Conservation (phyloP, 2,329 filamentous ascomycete species). For the Xylariaceae sp. region DNA sequence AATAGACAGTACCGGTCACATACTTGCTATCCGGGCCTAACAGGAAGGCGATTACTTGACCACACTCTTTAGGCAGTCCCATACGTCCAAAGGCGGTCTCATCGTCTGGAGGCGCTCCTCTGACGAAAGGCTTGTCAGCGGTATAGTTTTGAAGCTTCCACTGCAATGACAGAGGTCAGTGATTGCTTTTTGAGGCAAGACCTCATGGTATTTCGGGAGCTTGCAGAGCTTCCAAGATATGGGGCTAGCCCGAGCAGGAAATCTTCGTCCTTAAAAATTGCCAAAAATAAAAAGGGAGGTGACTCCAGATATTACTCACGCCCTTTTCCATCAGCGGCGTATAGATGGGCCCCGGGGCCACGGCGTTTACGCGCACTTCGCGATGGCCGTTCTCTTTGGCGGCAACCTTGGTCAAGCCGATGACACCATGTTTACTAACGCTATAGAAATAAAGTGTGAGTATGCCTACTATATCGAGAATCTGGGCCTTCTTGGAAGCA, state of each 20-base stretch:
- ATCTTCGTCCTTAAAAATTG: no score
- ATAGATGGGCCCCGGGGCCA: slow-evolving; percentile 55
- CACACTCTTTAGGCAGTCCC: slow-evolving; percentile 55
- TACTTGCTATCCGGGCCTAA: slow-evolving; percentile 54
- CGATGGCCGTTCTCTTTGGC: slow-evolving; percentile 48
- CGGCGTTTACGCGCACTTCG: slow-evolving; percentile 54
- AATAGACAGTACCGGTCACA: slow-evolving; percentile 53
- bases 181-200: no score
- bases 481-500: neutral
- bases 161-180: no score
- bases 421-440: slow-evolving; percentile 36
- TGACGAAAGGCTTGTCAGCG: slow-evolving; percentile 45
- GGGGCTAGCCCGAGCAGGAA: no score
- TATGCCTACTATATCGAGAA: neutral
- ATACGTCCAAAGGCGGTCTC: slow-evolving; percentile 50
- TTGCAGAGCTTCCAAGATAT: no score
- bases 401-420: slow-evolving; percentile 45
- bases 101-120: slow-evolving; percentile 41
- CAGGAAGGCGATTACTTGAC: slow-evolving; percentile 53
- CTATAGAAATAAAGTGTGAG: slow-evolving; percentile 22
- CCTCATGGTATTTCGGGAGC: no score
- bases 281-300: no score
- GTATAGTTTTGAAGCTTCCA: slow-evolving; percentile 46
- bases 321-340: slow-evolving; percentile 56
- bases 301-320: no score